These are phyloP conservation scores for Solanum appendiculatum DNA, from an alignment of 257 asterid species.

Conservation along the genomic window DNA sequence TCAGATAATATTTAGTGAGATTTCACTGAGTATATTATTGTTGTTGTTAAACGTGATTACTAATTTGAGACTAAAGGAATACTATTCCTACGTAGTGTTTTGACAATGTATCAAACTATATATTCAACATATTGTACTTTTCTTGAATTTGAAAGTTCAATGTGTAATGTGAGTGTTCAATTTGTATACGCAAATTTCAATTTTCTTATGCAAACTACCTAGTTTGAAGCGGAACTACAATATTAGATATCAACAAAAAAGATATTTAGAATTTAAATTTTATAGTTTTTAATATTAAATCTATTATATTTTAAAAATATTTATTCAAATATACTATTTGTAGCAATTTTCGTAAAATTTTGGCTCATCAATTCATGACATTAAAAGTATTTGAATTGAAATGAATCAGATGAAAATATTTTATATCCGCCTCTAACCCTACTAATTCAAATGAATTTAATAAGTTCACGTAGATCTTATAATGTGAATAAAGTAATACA, in stretches of 20 bases:
- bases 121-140: not conserved
- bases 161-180: not conserved
- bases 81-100: too few species aligned
- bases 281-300: too few species aligned
- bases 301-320: not conserved
- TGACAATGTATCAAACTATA: not conserved
- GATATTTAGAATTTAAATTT: too few species aligned
- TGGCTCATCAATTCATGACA: not conserved
- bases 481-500: fast-evolving
- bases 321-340: not conserved
- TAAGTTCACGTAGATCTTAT: too few species aligned
- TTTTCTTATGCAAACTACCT: not conserved
- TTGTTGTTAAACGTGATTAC: not conserved
- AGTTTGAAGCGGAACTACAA: not conserved
- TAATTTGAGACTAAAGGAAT: too few species aligned
- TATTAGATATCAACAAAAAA: too few species aligned
- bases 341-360: not conserved
- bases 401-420: not conserved
- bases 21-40: too few species aligned
- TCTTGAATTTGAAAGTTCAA: not conserved
- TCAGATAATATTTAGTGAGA: fast-evolving
- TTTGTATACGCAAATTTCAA: not conserved
- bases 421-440: too few species aligned
- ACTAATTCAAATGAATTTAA: too few species aligned
- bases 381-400: too few species aligned